These are phyloP conservation scores for Tanacetum coccineum DNA, from an alignment of 129 eudicot genomes.

Conservation along the genomic window DNA sequence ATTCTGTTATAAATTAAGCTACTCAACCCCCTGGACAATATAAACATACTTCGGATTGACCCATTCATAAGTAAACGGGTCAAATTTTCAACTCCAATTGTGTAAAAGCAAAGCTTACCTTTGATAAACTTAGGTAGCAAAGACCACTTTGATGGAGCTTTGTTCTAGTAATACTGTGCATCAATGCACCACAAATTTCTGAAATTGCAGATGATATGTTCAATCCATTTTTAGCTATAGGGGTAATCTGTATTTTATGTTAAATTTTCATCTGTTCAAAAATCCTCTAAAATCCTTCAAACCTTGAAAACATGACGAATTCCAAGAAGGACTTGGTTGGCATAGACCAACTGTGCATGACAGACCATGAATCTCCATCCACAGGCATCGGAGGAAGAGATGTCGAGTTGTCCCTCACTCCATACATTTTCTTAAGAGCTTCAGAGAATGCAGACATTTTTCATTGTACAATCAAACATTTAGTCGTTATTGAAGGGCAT, in stretches of 20 bases:
- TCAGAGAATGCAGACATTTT: constrained; percentile 78
- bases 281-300: constrained; percentile 3
- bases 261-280: neutral
- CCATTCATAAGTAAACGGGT: neutral
- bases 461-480: constrained; percentile 19
- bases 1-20: neutral
- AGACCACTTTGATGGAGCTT: constrained; percentile 66
- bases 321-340: constrained; percentile 88
- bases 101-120: constrained; percentile 43
- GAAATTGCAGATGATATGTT: constrained; percentile 21
- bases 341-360: constrained; percentile 92
- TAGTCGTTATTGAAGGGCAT: constrained; percentile 6
- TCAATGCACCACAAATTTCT: constrained; percentile 88
- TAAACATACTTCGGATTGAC: neutral
- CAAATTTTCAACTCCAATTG: neutral
- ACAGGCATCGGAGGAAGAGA: constrained; percentile 90
- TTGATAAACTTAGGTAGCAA: constrained; percentile 74
- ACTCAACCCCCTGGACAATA: neutral
- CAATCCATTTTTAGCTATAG: neutral
- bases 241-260: neutral
- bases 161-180: constrained; percentile 61
- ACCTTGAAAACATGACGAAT: constrained; percentile 96
- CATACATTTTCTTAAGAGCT: constrained; percentile 81
- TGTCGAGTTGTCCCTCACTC: constrained; percentile 51
- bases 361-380: constrained; percentile 88